Evolutionary conservation across 2,329 filamentous ascomycete species (phyloP).

Genomic region (Colletotrichum coccodes): DNA sequence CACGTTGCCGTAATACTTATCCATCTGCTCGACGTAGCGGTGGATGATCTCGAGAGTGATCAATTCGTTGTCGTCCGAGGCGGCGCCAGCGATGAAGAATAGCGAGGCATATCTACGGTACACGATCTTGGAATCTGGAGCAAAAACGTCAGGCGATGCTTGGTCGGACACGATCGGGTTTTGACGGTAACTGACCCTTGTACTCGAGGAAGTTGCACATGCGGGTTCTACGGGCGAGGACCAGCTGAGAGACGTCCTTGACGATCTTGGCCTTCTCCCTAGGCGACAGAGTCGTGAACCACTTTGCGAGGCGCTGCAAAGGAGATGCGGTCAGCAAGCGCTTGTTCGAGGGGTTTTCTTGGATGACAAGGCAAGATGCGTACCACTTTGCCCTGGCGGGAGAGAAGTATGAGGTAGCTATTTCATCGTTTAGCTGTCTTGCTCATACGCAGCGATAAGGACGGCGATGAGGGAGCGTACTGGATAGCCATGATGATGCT

Average conservation of each 20-base stretch:
- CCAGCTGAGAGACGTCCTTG: conserved; percentile 98
- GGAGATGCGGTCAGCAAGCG: background rate
- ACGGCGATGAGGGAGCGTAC: conserved; percentile 41
- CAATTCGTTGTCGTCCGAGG: conserved; percentile 97
- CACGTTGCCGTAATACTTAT: conserved; percentile 99
- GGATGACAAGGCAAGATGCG: conserved; percentile 48
- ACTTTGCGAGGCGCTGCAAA: conserved; percentile 92
- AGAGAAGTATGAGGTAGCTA: conserved; percentile 97
- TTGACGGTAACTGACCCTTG: conserved; percentile 73
- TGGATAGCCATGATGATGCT: conserved; percentile 54
- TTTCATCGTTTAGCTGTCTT: conserved; percentile 30
- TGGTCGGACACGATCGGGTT: background rate
- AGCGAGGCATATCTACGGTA: conserved; percentile 98
- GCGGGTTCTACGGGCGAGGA: conserved; percentile 92
- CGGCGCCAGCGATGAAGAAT: conserved; percentile 98
- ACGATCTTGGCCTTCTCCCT: conserved; percentile 99
- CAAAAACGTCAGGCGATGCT: conserved; percentile 13
- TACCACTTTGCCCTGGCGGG: conserved; percentile 99
- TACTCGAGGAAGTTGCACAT: conserved; percentile 99
- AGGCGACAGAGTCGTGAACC: conserved; percentile 97
- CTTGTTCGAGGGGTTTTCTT: background rate
- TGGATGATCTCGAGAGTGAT: conserved; percentile 99
- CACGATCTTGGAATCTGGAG: conserved; percentile 93
- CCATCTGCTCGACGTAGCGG: conserved; percentile 99
- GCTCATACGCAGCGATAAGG: background rate